These are phyloP conservation scores for Xerocomus cyaneibrunnescens DNA, from an alignment of 1,284 basidiomycete genomes.

Conservation along the genomic window DNA sequence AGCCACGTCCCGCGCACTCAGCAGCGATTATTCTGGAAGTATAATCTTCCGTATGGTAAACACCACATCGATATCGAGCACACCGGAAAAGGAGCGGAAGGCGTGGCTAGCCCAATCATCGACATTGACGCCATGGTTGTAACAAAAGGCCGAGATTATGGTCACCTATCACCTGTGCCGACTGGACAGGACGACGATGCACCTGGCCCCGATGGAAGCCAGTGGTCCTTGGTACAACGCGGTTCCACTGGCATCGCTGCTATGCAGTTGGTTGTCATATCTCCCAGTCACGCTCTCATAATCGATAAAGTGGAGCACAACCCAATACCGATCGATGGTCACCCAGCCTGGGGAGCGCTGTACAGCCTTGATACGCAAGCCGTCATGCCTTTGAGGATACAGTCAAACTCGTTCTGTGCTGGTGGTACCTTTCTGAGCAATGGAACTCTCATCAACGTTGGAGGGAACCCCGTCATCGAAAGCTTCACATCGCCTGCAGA, in stretches of 20 bases:
- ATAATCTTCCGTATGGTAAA: slow-evolving; percentile 48
- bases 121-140: slow-evolving; percentile 71
- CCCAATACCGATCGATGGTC: slow-evolving; percentile 65
- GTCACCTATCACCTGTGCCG: neutral
- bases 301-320: slow-evolving; percentile 88
- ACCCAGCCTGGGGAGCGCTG: slow-evolving; percentile 77
- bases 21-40: slow-evolving; percentile 66
- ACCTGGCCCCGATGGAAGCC: slow-evolving; percentile 8
- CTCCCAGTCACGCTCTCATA: slow-evolving; percentile 66
- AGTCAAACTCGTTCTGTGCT: slow-evolving; percentile 88
- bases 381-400: slow-evolving; percentile 61
- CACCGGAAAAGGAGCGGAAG: slow-evolving; percentile 42
- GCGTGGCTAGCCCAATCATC: slow-evolving; percentile 38
- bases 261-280: slow-evolving; percentile 77
- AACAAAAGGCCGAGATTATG: slow-evolving; percentile 39
- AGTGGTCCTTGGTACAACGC: slow-evolving; percentile 53
- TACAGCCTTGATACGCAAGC: slow-evolving; percentile 67
- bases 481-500: slow-evolving; percentile 62
- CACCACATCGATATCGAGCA: slow-evolving; percentile 69
- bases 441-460: slow-evolving; percentile 74
- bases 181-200: neutral
- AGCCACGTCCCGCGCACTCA: slow-evolving; percentile 44
- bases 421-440: slow-evolving; percentile 76
- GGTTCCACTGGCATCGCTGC: slow-evolving; percentile 78
- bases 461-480: slow-evolving; percentile 73